Percentiles rank a stretch among this genome's conserved stretches.
Evolutionary conservation across 768 basidiomycete genomes (phyloP).

Genomic region (Panaeolus cyanescens): DNA sequence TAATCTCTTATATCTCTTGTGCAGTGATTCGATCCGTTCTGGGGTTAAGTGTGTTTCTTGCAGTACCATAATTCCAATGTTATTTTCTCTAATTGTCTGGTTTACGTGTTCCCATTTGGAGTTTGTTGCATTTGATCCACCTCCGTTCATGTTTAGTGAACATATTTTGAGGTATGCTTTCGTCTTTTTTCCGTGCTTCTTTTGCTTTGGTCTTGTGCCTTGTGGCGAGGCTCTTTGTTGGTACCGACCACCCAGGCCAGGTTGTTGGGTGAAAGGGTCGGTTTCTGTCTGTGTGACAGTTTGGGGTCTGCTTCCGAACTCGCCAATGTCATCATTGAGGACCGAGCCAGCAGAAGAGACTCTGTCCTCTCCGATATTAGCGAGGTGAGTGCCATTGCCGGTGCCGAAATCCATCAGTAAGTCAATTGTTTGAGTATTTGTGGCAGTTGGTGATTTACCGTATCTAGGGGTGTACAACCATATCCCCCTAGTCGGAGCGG

Average conservation of each 20-base stretch:
- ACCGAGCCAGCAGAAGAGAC: too few species aligned
- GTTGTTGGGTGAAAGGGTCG: too few species aligned
- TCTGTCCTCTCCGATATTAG: too few species aligned
- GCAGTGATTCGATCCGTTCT: constrained; percentile 5
- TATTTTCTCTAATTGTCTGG: constrained; percentile 20
- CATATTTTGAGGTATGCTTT: constrained; percentile 9
- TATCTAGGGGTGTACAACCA: too few species aligned
- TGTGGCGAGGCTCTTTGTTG: background rate
- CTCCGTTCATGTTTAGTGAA: constrained; percentile 22
- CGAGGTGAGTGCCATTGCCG: too few species aligned
- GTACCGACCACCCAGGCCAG: background rate
- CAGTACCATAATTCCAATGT: constrained; percentile 13
- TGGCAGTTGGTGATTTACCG: too few species aligned
- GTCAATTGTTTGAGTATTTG: too few species aligned
- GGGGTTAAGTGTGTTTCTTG: constrained; percentile 14
- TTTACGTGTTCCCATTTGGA: constrained; percentile 28
- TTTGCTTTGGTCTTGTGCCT: background rate
- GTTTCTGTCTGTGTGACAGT: too few species aligned
- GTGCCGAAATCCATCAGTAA: too few species aligned
- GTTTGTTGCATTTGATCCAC: constrained; percentile 2
- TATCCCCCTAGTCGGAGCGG: too few species aligned
- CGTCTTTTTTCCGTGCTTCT: background rate
- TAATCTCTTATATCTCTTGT: constrained; percentile 1
- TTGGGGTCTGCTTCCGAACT: too few species aligned
- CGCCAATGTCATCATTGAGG: too few species aligned